Conservation (phyloP, 768 basidiomycete genomes). For the Podaxis sp. region DNA sequence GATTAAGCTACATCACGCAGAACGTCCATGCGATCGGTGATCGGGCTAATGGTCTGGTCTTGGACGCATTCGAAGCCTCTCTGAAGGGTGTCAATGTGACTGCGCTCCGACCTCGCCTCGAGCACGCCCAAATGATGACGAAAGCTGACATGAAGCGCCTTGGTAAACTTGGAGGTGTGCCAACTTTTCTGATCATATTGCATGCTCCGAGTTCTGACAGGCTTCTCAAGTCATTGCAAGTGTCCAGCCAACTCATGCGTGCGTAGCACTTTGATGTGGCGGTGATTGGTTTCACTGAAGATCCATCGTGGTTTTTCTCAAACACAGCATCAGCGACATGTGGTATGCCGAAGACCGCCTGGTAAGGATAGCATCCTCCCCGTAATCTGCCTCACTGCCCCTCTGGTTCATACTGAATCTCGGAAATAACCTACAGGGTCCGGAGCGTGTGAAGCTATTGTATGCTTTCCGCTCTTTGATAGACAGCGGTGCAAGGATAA, state of each 20-base stretch:
- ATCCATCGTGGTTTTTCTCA: slow-evolving; percentile 7
- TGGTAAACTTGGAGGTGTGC: slow-evolving; percentile 75
- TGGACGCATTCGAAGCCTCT: slow-evolving; percentile 79
- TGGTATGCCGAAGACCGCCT: slow-evolving; percentile 84
- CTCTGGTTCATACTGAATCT: slow-evolving; percentile 7
- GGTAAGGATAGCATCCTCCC: slow-evolving; percentile 39
- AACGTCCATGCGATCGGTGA: slow-evolving; percentile 90
- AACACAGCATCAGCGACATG: slow-evolving; percentile 76
- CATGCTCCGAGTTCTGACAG: slow-evolving; percentile 13
- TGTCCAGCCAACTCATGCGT: slow-evolving; percentile 89
- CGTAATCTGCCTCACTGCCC: not conserved
- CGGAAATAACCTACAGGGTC: slow-evolving; percentile 48
- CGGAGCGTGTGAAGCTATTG: slow-evolving; percentile 78
- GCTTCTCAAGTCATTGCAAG: slow-evolving; percentile 76
- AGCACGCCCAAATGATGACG: slow-evolving; percentile 89
- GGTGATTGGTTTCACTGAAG: not conserved
- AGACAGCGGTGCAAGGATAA: slow-evolving; percentile 64
- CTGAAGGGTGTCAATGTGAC: slow-evolving; percentile 60
- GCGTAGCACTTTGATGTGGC: slow-evolving; percentile 29
- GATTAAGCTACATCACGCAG: slow-evolving; percentile 34
- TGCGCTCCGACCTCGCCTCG: slow-evolving; percentile 74
- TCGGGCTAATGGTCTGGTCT: slow-evolving; percentile 78
- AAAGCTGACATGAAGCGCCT: slow-evolving; percentile 74
- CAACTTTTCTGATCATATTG: not conserved
- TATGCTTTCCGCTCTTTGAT: slow-evolving; percentile 84